Evolutionary conservation across 1,284 basidiomycete genomes (phyloP), one percentile per base, ranked within the genome.

Genomic region (Rhodofomes roseus): DNA sequence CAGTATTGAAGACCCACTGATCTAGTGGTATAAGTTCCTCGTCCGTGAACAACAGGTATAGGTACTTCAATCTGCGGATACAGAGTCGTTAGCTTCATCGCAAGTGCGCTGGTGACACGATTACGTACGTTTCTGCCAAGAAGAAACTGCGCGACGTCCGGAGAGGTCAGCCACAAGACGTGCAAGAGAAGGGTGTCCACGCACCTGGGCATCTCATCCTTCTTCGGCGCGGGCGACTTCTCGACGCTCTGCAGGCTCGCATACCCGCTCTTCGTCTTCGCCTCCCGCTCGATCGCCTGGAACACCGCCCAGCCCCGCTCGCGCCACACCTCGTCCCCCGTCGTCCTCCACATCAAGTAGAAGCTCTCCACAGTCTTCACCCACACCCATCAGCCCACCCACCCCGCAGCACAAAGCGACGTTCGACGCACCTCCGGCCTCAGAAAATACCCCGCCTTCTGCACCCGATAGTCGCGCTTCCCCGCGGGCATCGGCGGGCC

Each of bases 1-100:
- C 93, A 3, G 93, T 95, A 70, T 93, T 95, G 71, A 95, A 89
- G 34, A 93, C 89, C 84, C 89, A 93, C 62, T 82, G 73, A 62
- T 89, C 84, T 48, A 93, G 72, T 11, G 89, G 85, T 54, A 92
- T 63, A 1, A 80, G 71, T 54, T 86, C 84, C 39, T 82, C 78
- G 50, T 85, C 81, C 41, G 71, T 72, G 70, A 87, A 89, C 61
- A 86, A 72, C 20, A 89, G 77, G 66, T 86, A 88, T 25, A 88
- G 77, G 66, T 89, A 89, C 70, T 89, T 89, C 58, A 89, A 72
- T 57, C 83, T 85, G 73, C 29, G 25, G 27, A 55, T 34, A 9
- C 3, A 12, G 3, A 55, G 11, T 58, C 34, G 50, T 65, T 39
- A 68, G 55, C 16, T 12, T 16, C 37, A 23, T 34, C 16, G 14